phyloP scores from a whole-genome alignment of 2,329 filamentous ascomycete genomes.

The Ophiostoma sp. region DNA sequence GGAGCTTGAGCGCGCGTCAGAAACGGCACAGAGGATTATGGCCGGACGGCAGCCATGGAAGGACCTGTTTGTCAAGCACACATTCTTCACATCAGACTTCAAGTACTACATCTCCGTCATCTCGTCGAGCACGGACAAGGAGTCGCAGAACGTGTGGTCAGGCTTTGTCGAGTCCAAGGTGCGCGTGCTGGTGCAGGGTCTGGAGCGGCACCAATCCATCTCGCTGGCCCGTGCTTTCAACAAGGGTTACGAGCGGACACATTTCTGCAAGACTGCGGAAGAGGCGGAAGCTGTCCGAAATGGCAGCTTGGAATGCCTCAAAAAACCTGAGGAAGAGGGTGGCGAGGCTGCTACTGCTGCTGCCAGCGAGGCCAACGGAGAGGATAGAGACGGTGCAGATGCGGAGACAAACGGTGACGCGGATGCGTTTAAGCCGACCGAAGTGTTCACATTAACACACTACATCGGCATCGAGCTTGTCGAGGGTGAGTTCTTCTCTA shows the following conservation, averaged over 20 bases:
- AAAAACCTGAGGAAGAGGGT: constrained; percentile 50
- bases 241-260: constrained; percentile 84
- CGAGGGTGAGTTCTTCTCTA: constrained; percentile 58
- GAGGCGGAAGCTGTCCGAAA: constrained; percentile 56
- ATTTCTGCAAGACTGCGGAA: constrained; percentile 60
- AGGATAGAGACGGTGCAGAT: neutral
- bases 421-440: constrained; percentile 33
- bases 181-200: constrained; percentile 75
- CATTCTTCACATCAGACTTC: constrained; percentile 89
- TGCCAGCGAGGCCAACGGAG: constrained; percentile 27
- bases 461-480: constrained; percentile 86
- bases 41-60: constrained; percentile 76
- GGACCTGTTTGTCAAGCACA: constrained; percentile 84
- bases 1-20: constrained; percentile 75
- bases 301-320: constrained; percentile 51
- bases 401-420: neutral
- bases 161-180: constrained; percentile 94
- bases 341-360: constrained; percentile 27
- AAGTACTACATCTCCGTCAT: constrained; percentile 94
- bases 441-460: constrained; percentile 85
- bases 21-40: constrained; percentile 79
- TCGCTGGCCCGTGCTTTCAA: constrained; percentile 86
- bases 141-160: constrained; percentile 83
- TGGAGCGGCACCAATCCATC: constrained; percentile 80
- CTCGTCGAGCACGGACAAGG: constrained; percentile 77